phyloP scores from a whole-genome alignment of 2,329 filamentous ascomycete species.

The Cladosporium austrohemisphaericum region DNA sequence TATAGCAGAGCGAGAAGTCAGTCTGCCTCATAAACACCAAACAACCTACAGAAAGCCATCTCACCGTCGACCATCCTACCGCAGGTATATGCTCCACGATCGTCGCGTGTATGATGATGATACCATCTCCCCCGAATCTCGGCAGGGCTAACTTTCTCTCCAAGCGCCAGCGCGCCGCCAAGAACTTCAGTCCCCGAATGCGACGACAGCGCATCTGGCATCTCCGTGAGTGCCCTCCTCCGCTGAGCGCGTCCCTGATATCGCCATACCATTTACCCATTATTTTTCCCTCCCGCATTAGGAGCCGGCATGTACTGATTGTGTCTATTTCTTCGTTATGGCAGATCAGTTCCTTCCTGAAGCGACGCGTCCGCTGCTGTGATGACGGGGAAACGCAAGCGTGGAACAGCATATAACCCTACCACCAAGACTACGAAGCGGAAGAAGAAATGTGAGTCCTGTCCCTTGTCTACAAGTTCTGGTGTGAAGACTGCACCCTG shows the following conservation, averaged over 20 bases:
- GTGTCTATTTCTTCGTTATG: slow-evolving; percentile 1
- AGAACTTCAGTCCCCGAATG: neutral
- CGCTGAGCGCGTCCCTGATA: neutral
- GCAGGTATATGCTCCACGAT: slow-evolving; percentile 4
- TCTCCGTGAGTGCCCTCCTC: slow-evolving; percentile 4
- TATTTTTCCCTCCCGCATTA: too few species aligned
- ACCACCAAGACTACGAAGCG: slow-evolving; percentile 11
- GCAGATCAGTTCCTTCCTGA: slow-evolving; percentile 1
- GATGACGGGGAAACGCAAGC: slow-evolving; percentile 13
- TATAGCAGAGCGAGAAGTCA: too few species aligned
- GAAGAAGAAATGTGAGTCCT: slow-evolving; percentile 9
- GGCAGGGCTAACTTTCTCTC: neutral
- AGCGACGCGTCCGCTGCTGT: slow-evolving; percentile 9
- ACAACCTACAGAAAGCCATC: too few species aligned
- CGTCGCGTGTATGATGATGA: neutral
- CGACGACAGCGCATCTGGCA: neutral
- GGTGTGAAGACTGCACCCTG: too few species aligned
- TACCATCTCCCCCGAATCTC: neutral
- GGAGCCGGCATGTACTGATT: slow-evolving; percentile 4
- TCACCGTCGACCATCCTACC: too few species aligned
- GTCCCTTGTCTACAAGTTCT: too few species aligned
- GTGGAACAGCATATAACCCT: slow-evolving; percentile 7
- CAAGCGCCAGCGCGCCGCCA: neutral
- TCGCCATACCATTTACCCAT: neutral
- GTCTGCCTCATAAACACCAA: too few species aligned